phyloP scores from a whole-genome alignment of 2,329 filamentous ascomycete species.

The Fonsecaea monophora region DNA sequence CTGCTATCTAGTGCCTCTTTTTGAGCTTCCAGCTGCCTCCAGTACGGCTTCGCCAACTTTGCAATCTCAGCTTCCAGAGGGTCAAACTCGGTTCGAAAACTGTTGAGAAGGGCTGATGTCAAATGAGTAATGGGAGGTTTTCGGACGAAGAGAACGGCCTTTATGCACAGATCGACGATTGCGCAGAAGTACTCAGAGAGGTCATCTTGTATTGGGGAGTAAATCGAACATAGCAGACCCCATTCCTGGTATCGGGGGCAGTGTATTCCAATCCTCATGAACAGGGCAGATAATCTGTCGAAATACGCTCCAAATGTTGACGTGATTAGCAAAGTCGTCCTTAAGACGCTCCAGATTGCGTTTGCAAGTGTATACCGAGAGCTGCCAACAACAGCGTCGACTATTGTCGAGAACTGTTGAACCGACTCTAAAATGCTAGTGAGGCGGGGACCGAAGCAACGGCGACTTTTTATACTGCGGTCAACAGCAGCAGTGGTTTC shows the following conservation, averaged over 20 bases:
- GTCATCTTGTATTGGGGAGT: background rate
- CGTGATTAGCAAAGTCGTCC: slow-evolving; percentile 30
- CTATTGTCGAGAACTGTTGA: slow-evolving; percentile 36
- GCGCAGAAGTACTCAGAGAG: too few relatives aligned
- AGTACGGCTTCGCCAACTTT: too few relatives aligned
- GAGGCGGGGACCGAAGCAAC: slow-evolving; percentile 37
- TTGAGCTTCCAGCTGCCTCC: too few relatives aligned
- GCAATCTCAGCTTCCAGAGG: too few relatives aligned
- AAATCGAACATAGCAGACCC: slow-evolving; percentile 33
- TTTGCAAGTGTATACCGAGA: slow-evolving; percentile 28
- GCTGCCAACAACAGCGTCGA: slow-evolving; percentile 37
- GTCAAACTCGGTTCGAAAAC: too few relatives aligned
- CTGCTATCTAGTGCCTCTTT: too few relatives aligned
- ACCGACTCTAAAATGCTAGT: slow-evolving; percentile 37
- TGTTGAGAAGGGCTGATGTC: too few relatives aligned
- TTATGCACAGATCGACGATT: too few relatives aligned
- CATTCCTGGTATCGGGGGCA: slow-evolving; percentile 36
- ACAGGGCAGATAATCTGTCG: slow-evolving; percentile 36
- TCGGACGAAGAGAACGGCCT: too few relatives aligned
- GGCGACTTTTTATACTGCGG: slow-evolving; percentile 28
- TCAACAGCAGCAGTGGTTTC: slow-evolving; percentile 34
- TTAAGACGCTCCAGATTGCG: slow-evolving; percentile 38
- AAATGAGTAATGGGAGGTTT: too few relatives aligned
- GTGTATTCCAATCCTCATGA: slow-evolving; percentile 37
- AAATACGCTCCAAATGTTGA: slow-evolving; percentile 38